A percentile compares a stretch with the other conserved stretches of the same genome.
These are phyloP conservation scores for Neurospora sp. DNA, from an alignment of 495 filamentous ascomycete species.

Conservation along the genomic window DNA sequence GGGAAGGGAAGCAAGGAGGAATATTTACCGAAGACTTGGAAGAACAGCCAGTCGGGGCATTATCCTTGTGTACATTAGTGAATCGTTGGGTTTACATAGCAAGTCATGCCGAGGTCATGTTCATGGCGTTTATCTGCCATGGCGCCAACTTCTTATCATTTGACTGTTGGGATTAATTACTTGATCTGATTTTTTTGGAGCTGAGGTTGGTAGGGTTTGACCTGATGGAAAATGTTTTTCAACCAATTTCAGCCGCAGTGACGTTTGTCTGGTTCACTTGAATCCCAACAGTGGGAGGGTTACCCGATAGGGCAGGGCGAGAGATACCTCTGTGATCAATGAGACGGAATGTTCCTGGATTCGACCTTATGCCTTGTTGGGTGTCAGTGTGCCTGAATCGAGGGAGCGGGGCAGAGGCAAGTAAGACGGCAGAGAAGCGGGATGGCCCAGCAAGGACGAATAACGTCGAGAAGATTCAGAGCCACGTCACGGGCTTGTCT, in stretches of 20 bases:
- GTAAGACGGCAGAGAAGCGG: background rate
- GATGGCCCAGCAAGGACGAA: background rate
- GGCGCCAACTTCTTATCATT: background rate
- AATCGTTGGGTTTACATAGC: background rate
- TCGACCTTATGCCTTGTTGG: background rate
- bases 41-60: background rate
- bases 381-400: background rate
- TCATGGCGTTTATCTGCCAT: background rate
- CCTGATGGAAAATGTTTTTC: background rate
- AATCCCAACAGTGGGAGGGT: background rate
- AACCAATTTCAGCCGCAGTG: background rate
- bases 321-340: background rate
- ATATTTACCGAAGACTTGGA: background rate
- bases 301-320: background rate
- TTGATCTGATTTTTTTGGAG: background rate
- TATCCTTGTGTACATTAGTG: background rate
- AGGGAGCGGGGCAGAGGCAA: background rate
- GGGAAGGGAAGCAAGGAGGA: background rate
- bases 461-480: background rate
- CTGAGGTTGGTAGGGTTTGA: background rate
- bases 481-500: background rate
- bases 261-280: background rate
- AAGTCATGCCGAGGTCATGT: background rate
- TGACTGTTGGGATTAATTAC: background rate
- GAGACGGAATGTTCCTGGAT: background rate